phyloP scores from a whole-genome alignment of 2,329 filamentous ascomycete genomes.

The Venturia asperata region DNA sequence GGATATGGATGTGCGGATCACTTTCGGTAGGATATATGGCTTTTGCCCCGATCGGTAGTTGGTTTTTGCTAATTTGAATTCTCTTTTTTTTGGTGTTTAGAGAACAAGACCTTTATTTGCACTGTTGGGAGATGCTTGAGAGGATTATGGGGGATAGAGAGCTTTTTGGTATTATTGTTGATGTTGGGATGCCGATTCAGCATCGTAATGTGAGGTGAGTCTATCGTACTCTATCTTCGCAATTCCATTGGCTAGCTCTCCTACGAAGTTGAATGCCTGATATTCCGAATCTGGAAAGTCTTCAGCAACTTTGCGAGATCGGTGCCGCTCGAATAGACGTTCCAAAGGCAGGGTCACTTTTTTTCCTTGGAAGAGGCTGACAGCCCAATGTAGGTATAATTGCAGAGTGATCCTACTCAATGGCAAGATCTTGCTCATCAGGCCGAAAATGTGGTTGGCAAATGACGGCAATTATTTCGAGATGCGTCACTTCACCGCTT shows the following conservation, averaged over 20 bases:
- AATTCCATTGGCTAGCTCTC: background rate
- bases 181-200: conserved; percentile 41
- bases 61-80: background rate
- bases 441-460: conserved; percentile 60
- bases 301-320: background rate
- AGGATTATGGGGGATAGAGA: conserved; percentile 54
- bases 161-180: conserved; percentile 59
- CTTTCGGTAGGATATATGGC: conserved; percentile 28
- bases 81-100: conserved; percentile 22
- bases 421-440: conserved; percentile 48
- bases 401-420: conserved; percentile 59
- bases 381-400: conserved; percentile 46
- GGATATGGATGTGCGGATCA: conserved; percentile 61
- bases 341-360: background rate
- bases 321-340: background rate
- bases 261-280: background rate
- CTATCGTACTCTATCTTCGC: background rate
- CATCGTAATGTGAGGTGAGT: conserved; percentile 19
- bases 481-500: conserved; percentile 57
- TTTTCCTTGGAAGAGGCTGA: background rate
- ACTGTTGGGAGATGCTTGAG: conserved; percentile 57
- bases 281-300: background rate
- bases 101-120: conserved; percentile 45
- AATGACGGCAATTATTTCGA: conserved; percentile 46
- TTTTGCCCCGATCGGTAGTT: background rate